Evolutionary conservation across 495 filamentous ascomycete species (phyloP).

Genomic region (Mycothermus thermophilus): DNA sequence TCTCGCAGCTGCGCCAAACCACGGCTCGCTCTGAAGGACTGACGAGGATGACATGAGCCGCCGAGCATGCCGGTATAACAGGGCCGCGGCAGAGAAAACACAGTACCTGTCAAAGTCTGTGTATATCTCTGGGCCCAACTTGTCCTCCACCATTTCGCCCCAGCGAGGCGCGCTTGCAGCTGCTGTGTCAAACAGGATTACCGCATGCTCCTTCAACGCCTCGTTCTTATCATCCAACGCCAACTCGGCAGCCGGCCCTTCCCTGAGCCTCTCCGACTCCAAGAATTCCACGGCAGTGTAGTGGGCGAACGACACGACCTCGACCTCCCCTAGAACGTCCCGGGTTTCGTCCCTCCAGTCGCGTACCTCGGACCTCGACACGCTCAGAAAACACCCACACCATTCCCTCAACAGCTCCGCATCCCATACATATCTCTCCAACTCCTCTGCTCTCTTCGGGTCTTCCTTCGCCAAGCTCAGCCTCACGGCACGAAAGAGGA

Average conservation of each 20-base stretch:
- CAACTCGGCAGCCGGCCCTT: not conserved
- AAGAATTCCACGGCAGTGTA: conserved; percentile 1
- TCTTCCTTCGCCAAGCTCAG: not conserved
- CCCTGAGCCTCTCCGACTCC: not conserved
- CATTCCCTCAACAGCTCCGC: not conserved
- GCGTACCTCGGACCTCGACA: not conserved
- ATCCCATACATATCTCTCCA: not conserved
- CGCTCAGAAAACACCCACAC: not conserved
- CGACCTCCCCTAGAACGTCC: not conserved
- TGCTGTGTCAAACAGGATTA: not conserved
- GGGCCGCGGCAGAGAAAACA: not conserved
- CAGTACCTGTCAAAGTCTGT: conserved; percentile 1
- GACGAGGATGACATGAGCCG: not conserved
- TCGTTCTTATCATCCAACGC: not conserved
- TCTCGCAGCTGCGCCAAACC: not conserved
- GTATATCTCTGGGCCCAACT: not conserved
- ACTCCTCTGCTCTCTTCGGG: not conserved
- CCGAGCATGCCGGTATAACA: not conserved
- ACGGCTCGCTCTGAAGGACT: not conserved
- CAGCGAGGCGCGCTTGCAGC: not conserved
- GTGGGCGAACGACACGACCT: not conserved
- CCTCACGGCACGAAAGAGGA: not conserved
- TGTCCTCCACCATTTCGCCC: not conserved
- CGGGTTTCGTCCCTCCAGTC: not conserved
- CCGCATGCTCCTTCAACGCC: not conserved